Base-by-base conservation (phyloP, 78 protist genomes). In the Cavenderia fasciculata region DNA sequence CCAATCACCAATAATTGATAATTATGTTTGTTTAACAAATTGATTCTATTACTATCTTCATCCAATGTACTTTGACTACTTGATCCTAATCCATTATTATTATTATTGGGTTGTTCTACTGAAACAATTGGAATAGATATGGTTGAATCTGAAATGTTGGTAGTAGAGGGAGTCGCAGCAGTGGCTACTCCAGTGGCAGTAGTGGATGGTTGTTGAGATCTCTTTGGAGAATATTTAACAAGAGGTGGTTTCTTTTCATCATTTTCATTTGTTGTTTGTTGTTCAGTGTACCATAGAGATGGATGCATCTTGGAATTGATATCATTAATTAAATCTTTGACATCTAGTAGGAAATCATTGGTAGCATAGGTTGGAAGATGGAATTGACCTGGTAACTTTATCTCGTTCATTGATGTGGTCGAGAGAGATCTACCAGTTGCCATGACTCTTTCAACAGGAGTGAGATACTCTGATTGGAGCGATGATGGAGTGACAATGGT, bases 351-450 rank as follows among this genome's bases (percentile, higher is more conserved):
- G n/a, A 87, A 87, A 33, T 79, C 44, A 47, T 74, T 69, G 43
- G 87, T 87, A 6, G 84, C 36, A 74, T 77, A 87, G 10, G 93
- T 74, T 7, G 93, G 59, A 2, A 87, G 40, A 41, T 82, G 56
- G 72, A 63, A 63, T 51, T 44, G 62, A 54, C 33, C 54, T 19
- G 56, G 38, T 2, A 82, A 11, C 33, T 82, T 82, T 7, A 57
- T 51, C 57, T 82, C 90, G 5, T 38, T 29, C 11, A 68, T 44
- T 34, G 74, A 62, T 18, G 78, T 66, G 14, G 74, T 61, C 3
- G 25, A 59, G 10, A 82, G 18, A 52, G 11, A n/a, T 25, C 71
- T 46, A 19, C 72, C 77, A 19, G 72, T 54, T 36, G 18, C 27
- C 38, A 82, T 52, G 2, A 82, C 0, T 29, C 73, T 31, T 27